Conservation (phyloP, 1,284 basidiomycete genomes). For the Mycosarcoma maydis region DNA sequence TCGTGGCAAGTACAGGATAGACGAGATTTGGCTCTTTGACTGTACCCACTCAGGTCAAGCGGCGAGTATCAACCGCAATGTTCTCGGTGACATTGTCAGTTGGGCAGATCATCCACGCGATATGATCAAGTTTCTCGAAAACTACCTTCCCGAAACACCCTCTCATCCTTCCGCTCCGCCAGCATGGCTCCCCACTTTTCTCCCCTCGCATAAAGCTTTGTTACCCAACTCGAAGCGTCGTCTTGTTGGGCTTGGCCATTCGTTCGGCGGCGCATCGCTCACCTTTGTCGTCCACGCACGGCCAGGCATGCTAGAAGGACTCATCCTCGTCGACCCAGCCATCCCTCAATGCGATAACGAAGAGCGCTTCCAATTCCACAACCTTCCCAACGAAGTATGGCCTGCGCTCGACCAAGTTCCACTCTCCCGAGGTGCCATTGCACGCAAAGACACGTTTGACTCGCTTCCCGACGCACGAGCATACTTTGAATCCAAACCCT, state of each 20-base stretch:
- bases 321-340: slow-evolving; percentile 84
- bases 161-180: slow-evolving; percentile 7
- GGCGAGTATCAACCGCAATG: slow-evolving; percentile 74
- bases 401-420: slow-evolving; percentile 41
- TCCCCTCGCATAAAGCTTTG: slow-evolving; percentile 27
- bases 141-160: slow-evolving; percentile 71
- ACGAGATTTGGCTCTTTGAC: slow-evolving; percentile 84
- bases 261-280: slow-evolving; percentile 69
- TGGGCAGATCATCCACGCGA: slow-evolving; percentile 79
- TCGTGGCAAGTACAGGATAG: slow-evolving; percentile 67
- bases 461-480: slow-evolving; percentile 56
- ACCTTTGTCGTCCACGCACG: slow-evolving; percentile 73
- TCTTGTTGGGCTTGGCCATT: slow-evolving; percentile 80
- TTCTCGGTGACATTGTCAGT: slow-evolving; percentile 73
- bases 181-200: slow-evolving; percentile 44
- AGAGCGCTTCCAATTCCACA: slow-evolving; percentile 8
- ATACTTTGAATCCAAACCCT: slow-evolving; percentile 73
- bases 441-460: slow-evolving; percentile 75
- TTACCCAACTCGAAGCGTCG: slow-evolving; percentile 36
- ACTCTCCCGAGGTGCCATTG: slow-evolving; percentile 71
- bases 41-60: slow-evolving; percentile 81
- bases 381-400: slow-evolving; percentile 15
- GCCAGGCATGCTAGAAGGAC: slow-evolving; percentile 77
- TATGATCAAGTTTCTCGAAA: slow-evolving; percentile 76
- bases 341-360: slow-evolving; percentile 69